Base-by-base conservation (phyloP, 306 rosid genomes). In the Dryas drummondii region DNA sequence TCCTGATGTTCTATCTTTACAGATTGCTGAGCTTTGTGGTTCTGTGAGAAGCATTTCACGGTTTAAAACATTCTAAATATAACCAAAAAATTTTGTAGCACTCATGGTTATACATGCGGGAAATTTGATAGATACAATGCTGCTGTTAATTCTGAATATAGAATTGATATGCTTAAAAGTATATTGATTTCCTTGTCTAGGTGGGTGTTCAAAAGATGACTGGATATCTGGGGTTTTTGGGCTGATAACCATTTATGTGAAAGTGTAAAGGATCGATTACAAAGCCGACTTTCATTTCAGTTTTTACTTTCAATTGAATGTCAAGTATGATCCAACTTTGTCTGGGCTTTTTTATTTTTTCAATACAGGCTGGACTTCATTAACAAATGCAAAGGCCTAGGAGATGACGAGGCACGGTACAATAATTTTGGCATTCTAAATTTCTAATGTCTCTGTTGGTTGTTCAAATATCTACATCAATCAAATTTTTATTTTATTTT, bases 31-130 rank as follows among this genome's bases (percentile, higher is more conserved):
- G 10, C 12, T 27, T 44, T 44, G 42, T 73, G 76, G 57, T 51
- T 56, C 15, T 44, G 54, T 47, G 70, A 72, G 77, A 52, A 46
- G 40, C 53, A 19, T 79, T 57, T 66, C 26, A 50, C 11, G 71
- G 78, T 41, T 41, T 57, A 57, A 57, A 51, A 37, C 32, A 15
- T 79, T 47, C 60, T 15, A 40, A 53, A 57, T 8, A 40, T 45
- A 65, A 59, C 50, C 80, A 37, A 9, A 42, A 48, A 19, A 27
- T n/a, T 47, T 9, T 63, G 0, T 47, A 3, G 41, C 55, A 53
- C 6, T 77, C n/a, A 22, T 50, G 75, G 63, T 60, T 52, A 50
- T 68, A 56, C 50, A 45, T 40, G 42, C 4, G 7, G 60, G 65
- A 54, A 16, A 65, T 44, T 41, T 41, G 15, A 37, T 41, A 49